phyloP scores from a whole-genome alignment of 495 filamentous ascomycete species.

The Hapsidospora chrysogenum region DNA sequence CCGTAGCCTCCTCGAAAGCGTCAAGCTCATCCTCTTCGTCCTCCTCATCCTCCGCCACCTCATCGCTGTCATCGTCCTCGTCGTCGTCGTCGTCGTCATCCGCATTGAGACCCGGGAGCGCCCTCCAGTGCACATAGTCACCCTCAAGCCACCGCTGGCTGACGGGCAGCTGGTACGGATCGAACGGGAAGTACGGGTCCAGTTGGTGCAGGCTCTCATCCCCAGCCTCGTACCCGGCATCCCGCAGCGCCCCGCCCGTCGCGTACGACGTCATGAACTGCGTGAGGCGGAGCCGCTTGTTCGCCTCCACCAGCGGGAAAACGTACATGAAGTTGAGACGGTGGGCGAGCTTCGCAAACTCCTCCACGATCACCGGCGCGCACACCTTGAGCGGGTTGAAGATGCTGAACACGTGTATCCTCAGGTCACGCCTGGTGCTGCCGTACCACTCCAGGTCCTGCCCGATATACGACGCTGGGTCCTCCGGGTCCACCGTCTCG shows the following conservation, averaged over 20 bases:
- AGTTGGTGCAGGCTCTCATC: constrained; percentile 60
- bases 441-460: constrained; percentile 58
- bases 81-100: constrained; percentile 30
- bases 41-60: constrained; percentile 14
- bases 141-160: constrained; percentile 73
- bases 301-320: constrained; percentile 72
- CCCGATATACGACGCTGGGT: constrained; percentile 33
- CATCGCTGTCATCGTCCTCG: constrained; percentile 33
- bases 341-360: constrained; percentile 75
- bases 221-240: constrained; percentile 42
- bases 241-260: constrained; percentile 36
- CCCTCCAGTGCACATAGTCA: constrained; percentile 75
- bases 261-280: constrained; percentile 34
- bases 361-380: constrained; percentile 74
- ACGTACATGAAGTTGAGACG: constrained; percentile 79
- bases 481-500: constrained; percentile 33
- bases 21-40: constrained; percentile 38
- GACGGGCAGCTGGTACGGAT: constrained; percentile 76
- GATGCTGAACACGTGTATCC: constrained; percentile 59
- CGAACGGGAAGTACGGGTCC: constrained; percentile 92
- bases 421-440: constrained; percentile 53
- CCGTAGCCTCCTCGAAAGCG: constrained; percentile 32
- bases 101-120: constrained; percentile 49
- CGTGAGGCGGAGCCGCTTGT: constrained; percentile 63
- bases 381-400: constrained; percentile 95